phyloP scores from a whole-genome alignment of 768 basidiomycete species.

The Cantharellus anzutake region DNA sequence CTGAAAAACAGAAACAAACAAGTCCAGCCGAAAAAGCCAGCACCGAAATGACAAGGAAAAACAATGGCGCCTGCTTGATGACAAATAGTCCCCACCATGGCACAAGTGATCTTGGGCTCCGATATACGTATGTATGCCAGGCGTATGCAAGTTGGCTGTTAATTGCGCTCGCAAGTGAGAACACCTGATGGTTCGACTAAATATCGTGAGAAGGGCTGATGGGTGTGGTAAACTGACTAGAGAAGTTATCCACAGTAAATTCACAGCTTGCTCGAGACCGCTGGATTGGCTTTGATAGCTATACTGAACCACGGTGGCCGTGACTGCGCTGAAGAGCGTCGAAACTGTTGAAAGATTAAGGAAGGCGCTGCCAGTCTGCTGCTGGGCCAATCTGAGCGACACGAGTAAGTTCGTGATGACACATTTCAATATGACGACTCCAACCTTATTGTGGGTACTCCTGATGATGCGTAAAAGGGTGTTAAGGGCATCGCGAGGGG shows the following conservation, averaged over 20 bases:
- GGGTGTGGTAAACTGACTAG: not conserved
- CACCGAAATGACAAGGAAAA: slow-evolving; percentile 8
- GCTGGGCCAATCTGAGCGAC: not conserved
- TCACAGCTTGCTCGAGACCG: not conserved
- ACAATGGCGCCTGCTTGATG: slow-evolving; percentile 6
- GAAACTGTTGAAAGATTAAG: not conserved
- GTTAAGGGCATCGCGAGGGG: not conserved
- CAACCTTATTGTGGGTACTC: slow-evolving; percentile 44
- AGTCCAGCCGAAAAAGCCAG: slow-evolving; percentile 8
- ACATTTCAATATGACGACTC: not conserved
- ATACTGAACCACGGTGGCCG: not conserved
- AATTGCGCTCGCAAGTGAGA: slow-evolving; percentile 8
- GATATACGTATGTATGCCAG: not conserved
- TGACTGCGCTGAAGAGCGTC: not conserved
- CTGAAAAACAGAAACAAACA: slow-evolving; percentile 5
- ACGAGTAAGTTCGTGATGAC: not conserved
- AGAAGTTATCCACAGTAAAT: slow-evolving; percentile 8
- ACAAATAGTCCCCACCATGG: slow-evolving; percentile 1
- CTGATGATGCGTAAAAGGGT: not conserved
- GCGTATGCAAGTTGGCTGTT: slow-evolving; percentile 3
- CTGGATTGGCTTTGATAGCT: not conserved
- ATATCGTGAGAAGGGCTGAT: too few relatives aligned
- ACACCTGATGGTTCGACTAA: not conserved
- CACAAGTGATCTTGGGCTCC: not conserved
- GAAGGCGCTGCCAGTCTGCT: not conserved